Evolutionary conservation across 305 asterid genomes (phyloP).

Genomic region (Fraxinus dipetala): DNA sequence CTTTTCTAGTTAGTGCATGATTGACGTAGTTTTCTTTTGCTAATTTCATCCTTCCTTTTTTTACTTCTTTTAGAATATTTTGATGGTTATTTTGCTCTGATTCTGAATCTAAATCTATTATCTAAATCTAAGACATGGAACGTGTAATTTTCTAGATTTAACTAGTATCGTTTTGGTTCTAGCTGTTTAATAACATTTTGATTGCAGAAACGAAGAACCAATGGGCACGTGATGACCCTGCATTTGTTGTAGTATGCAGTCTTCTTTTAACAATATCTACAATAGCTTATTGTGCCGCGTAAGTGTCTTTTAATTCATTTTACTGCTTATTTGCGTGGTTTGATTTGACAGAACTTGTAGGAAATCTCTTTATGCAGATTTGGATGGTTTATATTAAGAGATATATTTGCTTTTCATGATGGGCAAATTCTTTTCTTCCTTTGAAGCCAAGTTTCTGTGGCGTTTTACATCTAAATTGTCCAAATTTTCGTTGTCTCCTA

Average conservation of each 20-base stretch:
- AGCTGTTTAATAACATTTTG: conserved; percentile 16
- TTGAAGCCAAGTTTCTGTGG: background rate
- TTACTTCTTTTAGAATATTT: background rate
- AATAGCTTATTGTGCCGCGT: conserved; percentile 92
- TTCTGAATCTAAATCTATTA: background rate
- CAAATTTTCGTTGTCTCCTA: background rate
- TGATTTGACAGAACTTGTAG: background rate
- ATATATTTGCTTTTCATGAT: background rate
- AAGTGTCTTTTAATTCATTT: conserved; percentile 33
- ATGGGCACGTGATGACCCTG: conserved; percentile 99
- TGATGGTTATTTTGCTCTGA: background rate
- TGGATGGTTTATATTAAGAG: background rate
- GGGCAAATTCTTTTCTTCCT: background rate
- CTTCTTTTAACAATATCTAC: conserved; percentile 73
- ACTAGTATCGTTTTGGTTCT: conserved; percentile 14
- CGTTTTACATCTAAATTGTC: background rate
- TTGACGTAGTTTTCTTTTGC: background rate
- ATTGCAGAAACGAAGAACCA: conserved; percentile 93
- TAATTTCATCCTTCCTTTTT: conserved; percentile 8
- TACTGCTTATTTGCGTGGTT: background rate
- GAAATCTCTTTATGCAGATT: background rate
- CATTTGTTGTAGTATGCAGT: conserved; percentile 84
- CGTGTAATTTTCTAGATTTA: conserved; percentile 15
- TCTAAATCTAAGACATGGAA: conserved; percentile 1
- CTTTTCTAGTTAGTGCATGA: conserved; percentile 4